Percentiles rank a stretch among this genome's conserved stretches.
These are phyloP conservation scores for Diaporthe ilicicola DNA, from an alignment of 2,329 filamentous ascomycete species.

Conservation along the genomic window DNA sequence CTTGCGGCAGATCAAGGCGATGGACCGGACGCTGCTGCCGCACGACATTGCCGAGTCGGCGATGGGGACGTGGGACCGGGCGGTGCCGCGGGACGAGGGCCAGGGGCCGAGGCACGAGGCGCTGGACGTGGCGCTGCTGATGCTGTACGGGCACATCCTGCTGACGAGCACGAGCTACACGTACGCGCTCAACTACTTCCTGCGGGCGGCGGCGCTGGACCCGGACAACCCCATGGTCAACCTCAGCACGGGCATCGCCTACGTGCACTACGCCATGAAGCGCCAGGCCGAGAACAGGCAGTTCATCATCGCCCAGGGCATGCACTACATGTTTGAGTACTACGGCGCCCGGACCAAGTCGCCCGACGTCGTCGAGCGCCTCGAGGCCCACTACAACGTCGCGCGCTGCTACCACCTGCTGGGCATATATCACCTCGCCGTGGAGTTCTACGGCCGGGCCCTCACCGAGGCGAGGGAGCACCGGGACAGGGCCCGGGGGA, in stretches of 20 bases:
- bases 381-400: conserved; percentile 86
- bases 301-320: conserved; percentile 84
- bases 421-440: conserved; percentile 76
- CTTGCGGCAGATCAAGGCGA: conserved; percentile 87
- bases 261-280: conserved; percentile 89
- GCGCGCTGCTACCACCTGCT: conserved; percentile 79
- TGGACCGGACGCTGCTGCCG: conserved; percentile 74
- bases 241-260: conserved; percentile 82
- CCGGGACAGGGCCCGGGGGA: conserved; percentile 4
- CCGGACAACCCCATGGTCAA: conserved; percentile 81
- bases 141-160: conserved; percentile 90
- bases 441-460: conserved; percentile 71
- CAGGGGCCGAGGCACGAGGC: conserved; percentile 38
- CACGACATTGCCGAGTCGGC: conserved; percentile 55
- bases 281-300: conserved; percentile 90
- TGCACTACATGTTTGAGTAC: conserved; percentile 82
- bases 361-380: conserved; percentile 53
- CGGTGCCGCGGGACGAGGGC: conserved; percentile 40
- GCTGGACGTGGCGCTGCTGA: conserved; percentile 82
- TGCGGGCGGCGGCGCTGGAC: conserved; percentile 78
- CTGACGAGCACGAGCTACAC: conserved; percentile 85
- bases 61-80: conserved; percentile 37
- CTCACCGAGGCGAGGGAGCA: conserved; percentile 47
- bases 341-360: conserved; percentile 63
- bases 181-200: conserved; percentile 84